These are phyloP conservation scores for Plasmodiophora brassicae DNA, from an alignment of 208 protist genomes.

Conservation along the genomic window DNA sequence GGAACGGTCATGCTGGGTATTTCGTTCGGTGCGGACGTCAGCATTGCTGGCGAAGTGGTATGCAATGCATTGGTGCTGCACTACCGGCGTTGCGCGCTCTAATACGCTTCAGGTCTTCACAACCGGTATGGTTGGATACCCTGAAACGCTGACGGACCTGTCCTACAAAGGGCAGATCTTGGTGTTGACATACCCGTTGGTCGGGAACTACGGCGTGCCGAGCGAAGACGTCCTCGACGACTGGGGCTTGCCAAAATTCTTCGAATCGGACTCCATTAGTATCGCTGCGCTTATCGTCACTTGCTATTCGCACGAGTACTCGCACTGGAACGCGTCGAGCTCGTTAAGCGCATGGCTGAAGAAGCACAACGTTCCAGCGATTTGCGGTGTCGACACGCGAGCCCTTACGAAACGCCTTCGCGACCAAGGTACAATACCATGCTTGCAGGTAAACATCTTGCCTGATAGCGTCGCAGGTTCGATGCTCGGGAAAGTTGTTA, in stretches of 20 bases:
- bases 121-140: constrained; percentile 88
- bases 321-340: constrained; percentile 84
- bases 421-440: constrained; percentile 80
- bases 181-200: constrained; percentile 90
- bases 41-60: constrained; percentile 69
- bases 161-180: constrained; percentile 95
- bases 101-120: constrained; percentile 68
- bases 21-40: constrained; percentile 84
- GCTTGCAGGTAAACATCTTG: constrained; percentile 59
- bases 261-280: constrained; percentile 83
- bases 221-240: constrained; percentile 67
- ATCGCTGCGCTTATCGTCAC: constrained; percentile 39
- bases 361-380: constrained; percentile 85
- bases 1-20: constrained; percentile 81
- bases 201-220: constrained; percentile 83
- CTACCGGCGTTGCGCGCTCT: not conserved
- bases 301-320: constrained; percentile 52
- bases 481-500: constrained; percentile 61
- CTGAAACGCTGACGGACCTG: constrained; percentile 87
- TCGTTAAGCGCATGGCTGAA: constrained; percentile 63
- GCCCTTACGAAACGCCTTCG: constrained; percentile 91
- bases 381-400: constrained; percentile 94
- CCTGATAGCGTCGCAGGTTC: constrained; percentile 38
- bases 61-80: constrained; percentile 65
- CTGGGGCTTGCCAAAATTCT: constrained; percentile 83